Base-by-base conservation (phyloP, 2,329 filamentous ascomycete species). In the Pestalotiopsis sp. region DNA sequence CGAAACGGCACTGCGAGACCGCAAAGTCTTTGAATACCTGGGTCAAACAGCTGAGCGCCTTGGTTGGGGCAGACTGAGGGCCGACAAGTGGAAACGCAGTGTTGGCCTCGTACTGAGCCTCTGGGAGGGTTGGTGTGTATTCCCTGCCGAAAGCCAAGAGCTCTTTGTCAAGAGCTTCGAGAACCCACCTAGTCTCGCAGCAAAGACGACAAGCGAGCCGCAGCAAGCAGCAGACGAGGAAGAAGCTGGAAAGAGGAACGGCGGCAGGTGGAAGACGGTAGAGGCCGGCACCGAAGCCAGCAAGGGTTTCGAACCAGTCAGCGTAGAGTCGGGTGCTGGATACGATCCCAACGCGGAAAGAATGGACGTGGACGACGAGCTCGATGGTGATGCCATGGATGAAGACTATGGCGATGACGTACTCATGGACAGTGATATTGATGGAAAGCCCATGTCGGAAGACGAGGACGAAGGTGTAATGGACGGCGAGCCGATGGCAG, bases 61-160 rank as follows among this genome's bases (percentile, higher is more conserved):
- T 24, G 85, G 85, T 58, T 97, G 94, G 94, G 94, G 94, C 10
- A 88, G 92, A 1, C 81, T 97, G 70, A 90, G 92, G 22, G 90
- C 91, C 3, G 93, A 96, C 70, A 94, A 95, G 79, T 96, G 93
- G 92, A 92, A 92, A 78, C 87, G 92, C 63, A 94, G 91, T 73
- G 84, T 96, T 52, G 85, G 86, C 2, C 84, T 89, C 5, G 84
- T 96, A 1, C 81, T 96, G 9, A 85, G 86, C 60, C 81, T 94
- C 44, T 96, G 93, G 89, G 89, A 91, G 71, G 86, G 88, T 6
- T 91, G 88, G 89, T 90, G 87, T 71, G 88, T 89, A 1, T 97
- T 97, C 72, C 90, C 92, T 1, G 87, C 89, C 38, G 89, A 91
- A 66, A 90, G 88, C 61, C 92, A 95, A 71, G 91, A 92, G 70